Percentiles rank a stretch among this genome's conserved stretches.
Conservation (phyloP, 2,329 filamentous ascomycete genomes). For the Cryphonectria naterciae region DNA sequence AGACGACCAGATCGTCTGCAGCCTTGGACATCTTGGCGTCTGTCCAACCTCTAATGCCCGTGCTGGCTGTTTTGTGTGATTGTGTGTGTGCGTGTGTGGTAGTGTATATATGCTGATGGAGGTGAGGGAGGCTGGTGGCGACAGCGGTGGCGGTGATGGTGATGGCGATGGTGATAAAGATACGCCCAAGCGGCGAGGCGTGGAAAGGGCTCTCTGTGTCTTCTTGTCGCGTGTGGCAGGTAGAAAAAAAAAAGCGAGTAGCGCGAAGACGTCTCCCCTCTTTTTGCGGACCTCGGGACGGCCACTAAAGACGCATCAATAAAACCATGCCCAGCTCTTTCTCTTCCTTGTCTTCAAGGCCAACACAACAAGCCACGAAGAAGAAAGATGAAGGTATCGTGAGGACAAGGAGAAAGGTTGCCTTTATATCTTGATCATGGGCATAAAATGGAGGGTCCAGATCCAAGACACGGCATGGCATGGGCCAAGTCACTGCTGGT, state of each 20-base stretch:
- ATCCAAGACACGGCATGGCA: neutral
- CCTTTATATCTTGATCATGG: neutral
- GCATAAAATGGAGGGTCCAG: neutral
- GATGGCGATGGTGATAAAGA: constrained; percentile 31
- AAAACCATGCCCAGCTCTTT: neutral
- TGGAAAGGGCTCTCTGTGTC: constrained; percentile 12
- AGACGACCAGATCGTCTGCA: constrained; percentile 18
- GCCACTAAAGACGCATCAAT: neutral
- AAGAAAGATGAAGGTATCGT: neutral
- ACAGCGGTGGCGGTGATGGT: neutral
- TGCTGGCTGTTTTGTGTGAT: neutral
- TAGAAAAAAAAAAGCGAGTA: constrained; percentile 21
- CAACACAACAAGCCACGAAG: neutral
- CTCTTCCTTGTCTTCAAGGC: neutral
- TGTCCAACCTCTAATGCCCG: neutral
- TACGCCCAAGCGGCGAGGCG: constrained; percentile 3
- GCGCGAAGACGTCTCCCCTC: constrained; percentile 17
- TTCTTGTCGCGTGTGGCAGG: neutral
- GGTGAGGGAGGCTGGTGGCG: neutral
- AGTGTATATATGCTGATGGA: neutral
- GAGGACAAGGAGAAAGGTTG: neutral
- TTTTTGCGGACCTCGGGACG: constrained; percentile 17
- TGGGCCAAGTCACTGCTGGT: neutral
- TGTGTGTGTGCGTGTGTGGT: too few relatives aligned
- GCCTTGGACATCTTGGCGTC: constrained; percentile 29